phyloP scores from a whole-genome alignment of 2,329 filamentous ascomycete species.

The Trichoderma pleuroti region DNA sequence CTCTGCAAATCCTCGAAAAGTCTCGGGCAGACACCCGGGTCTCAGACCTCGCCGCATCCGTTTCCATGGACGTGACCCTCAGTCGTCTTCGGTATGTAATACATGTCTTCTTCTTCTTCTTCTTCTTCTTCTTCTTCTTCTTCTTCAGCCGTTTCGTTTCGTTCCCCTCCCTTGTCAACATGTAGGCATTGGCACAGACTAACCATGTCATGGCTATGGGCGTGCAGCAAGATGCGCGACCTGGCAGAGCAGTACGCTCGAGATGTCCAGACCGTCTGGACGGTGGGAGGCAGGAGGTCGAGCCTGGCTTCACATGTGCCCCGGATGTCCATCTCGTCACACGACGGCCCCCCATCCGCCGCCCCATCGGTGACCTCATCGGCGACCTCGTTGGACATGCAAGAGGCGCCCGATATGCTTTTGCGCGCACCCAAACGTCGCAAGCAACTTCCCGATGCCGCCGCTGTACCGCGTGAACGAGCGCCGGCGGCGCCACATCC shows the following conservation, averaged over 20 bases:
- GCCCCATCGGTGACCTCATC: conserved; percentile 7
- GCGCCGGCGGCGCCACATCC: background rate
- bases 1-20: conserved; percentile 29
- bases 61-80: conserved; percentile 33
- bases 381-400: conserved; percentile 16
- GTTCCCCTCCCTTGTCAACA: background rate
- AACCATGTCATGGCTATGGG: conserved; percentile 11
- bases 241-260: conserved; percentile 34
- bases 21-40: conserved; percentile 26
- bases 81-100: conserved; percentile 36
- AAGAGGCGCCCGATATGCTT: conserved; percentile 20
- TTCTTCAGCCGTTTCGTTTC: background rate
- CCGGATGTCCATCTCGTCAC: conserved; percentile 26
- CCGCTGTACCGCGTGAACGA: conserved; percentile 16
- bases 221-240: conserved; percentile 35
- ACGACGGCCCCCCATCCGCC: conserved; percentile 21
- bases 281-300: conserved; percentile 21
- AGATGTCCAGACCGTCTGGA: conserved; percentile 35
- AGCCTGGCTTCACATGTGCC: conserved; percentile 19
- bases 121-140: background rate
- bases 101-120: background rate
- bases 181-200: background rate
- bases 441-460: conserved; percentile 25
- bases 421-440: conserved; percentile 23
- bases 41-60: conserved; percentile 30